phyloP scores from a whole-genome alignment of 2,329 filamentous ascomycete genomes.

The Fusarium sp. region DNA sequence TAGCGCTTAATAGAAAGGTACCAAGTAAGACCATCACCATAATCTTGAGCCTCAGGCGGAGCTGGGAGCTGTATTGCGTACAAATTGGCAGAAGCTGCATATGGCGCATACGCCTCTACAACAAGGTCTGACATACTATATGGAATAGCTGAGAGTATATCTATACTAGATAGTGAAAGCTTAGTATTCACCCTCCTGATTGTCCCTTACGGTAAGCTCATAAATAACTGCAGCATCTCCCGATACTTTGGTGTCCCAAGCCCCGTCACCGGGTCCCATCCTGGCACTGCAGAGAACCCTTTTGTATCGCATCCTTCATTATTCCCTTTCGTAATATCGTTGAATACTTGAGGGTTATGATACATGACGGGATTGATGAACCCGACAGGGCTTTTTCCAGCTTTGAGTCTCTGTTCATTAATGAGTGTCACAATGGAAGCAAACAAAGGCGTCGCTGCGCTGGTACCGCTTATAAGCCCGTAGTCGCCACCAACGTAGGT shows the following conservation, averaged over 20 bases:
- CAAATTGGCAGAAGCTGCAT: too few relatives aligned
- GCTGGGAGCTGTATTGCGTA: too few relatives aligned
- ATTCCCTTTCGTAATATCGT: not conserved
- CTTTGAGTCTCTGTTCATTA: not conserved
- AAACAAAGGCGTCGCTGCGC: not conserved
- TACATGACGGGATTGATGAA: not conserved
- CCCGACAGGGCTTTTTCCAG: not conserved
- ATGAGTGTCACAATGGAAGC: not conserved
- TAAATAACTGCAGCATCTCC: not conserved
- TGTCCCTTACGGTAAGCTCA: not conserved
- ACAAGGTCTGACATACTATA: too few relatives aligned
- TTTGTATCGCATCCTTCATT: not conserved
- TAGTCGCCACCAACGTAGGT: not conserved
- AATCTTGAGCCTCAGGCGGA: too few relatives aligned
- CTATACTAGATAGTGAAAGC: too few relatives aligned
- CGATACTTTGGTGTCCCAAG: not conserved
- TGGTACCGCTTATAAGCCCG: not conserved
- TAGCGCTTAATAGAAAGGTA: too few relatives aligned
- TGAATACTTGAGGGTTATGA: not conserved
- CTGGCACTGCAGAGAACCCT: not conserved
- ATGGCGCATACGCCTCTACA: fast-evolving
- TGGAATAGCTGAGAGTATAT: too few relatives aligned
- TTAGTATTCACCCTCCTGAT: not conserved
- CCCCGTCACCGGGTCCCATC: not conserved
- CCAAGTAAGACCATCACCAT: too few relatives aligned